Evolutionary conservation across 2,329 filamentous ascomycete species (phyloP).

Genomic region (Pseudogymnoascus sp.): DNA sequence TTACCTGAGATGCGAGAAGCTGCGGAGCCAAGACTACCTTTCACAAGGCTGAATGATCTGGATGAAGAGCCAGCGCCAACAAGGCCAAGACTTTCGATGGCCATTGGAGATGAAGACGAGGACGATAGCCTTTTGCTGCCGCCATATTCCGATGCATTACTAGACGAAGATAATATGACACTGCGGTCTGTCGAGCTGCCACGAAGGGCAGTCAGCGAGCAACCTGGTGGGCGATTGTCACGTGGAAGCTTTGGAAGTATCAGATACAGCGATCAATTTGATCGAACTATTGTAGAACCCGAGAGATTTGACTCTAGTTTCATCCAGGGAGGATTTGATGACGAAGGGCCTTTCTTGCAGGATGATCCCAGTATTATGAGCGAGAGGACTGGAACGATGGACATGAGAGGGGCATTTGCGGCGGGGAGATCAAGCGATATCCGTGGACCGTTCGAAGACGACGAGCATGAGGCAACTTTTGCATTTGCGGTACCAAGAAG

Average conservation of each 20-base stretch:
- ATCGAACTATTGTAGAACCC: slow-evolving; percentile 23
- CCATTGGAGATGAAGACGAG: slow-evolving; percentile 40
- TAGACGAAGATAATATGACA: slow-evolving; percentile 54
- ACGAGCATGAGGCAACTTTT: slow-evolving; percentile 28
- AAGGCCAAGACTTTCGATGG: slow-evolving; percentile 47
- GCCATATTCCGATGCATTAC: slow-evolving; percentile 44
- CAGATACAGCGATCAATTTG: slow-evolving; percentile 46
- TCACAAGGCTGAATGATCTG: slow-evolving; percentile 29
- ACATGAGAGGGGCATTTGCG: slow-evolving; percentile 16
- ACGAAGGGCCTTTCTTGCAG: slow-evolving; percentile 13
- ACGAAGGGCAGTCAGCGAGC: slow-evolving; percentile 42
- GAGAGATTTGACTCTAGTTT: slow-evolving; percentile 25
- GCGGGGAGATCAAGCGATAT: slow-evolving; percentile 25
- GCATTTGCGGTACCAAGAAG: slow-evolving; percentile 26
- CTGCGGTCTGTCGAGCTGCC: slow-evolving; percentile 52
- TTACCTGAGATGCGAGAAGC: slow-evolving; percentile 20
- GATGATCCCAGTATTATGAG: background rate
- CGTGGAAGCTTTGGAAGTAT: slow-evolving; percentile 41
- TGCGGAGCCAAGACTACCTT: slow-evolving; percentile 4
- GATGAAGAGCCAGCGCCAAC: slow-evolving; percentile 37
- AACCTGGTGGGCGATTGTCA: slow-evolving; percentile 38
- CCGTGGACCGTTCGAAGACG: slow-evolving; percentile 18
- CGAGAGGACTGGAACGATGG: slow-evolving; percentile 17
- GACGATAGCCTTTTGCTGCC: slow-evolving; percentile 38
- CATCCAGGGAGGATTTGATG: slow-evolving; percentile 18